Evolutionary conservation across 306 rosid species (phyloP).

Genomic region (Medicago arabica): DNA sequence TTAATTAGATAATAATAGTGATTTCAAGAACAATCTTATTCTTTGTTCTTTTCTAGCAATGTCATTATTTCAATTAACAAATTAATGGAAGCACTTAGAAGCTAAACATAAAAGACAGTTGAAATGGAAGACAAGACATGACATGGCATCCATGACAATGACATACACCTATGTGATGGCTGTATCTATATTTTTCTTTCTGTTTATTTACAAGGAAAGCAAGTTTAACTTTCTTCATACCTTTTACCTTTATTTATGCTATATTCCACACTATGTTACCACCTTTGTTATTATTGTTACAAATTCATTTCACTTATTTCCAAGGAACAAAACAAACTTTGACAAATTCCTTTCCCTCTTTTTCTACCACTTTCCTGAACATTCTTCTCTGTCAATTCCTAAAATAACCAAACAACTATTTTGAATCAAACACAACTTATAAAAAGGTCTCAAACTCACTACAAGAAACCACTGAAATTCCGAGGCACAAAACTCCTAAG

Average conservation of each 20-base stretch:
- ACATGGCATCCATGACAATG: background rate
- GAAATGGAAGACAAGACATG: slow-evolving; percentile 23
- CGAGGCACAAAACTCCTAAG: too few relatives aligned
- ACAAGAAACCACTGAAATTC: too few relatives aligned
- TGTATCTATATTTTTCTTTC: background rate
- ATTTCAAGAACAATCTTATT: background rate
- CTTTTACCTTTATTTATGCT: slow-evolving; percentile 43
- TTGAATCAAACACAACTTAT: slow-evolving; percentile 11
- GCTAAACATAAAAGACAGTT: background rate
- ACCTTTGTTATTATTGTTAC: slow-evolving; percentile 9
- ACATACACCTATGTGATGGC: slow-evolving; percentile 4
- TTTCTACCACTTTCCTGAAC: slow-evolving; percentile 39
- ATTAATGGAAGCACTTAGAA: slow-evolving; percentile 2
- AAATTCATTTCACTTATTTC: slow-evolving; percentile 6
- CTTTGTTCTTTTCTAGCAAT: slow-evolving; percentile 7
- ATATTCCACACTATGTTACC: slow-evolving; percentile 31
- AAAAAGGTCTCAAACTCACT: background rate
- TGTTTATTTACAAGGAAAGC: slow-evolving; percentile 13
- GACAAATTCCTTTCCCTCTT: background rate
- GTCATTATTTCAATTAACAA: background rate
- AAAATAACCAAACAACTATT: slow-evolving; percentile 9
- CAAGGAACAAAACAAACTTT: slow-evolving; percentile 35
- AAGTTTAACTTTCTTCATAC: background rate
- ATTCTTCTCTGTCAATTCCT: slow-evolving; percentile 22
- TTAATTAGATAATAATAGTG: background rate